Evolutionary conservation across 768 basidiomycete species (phyloP), one percentile per base, ranked within the genome.

Genomic region (Leucosporidium yakuticum): DNA sequence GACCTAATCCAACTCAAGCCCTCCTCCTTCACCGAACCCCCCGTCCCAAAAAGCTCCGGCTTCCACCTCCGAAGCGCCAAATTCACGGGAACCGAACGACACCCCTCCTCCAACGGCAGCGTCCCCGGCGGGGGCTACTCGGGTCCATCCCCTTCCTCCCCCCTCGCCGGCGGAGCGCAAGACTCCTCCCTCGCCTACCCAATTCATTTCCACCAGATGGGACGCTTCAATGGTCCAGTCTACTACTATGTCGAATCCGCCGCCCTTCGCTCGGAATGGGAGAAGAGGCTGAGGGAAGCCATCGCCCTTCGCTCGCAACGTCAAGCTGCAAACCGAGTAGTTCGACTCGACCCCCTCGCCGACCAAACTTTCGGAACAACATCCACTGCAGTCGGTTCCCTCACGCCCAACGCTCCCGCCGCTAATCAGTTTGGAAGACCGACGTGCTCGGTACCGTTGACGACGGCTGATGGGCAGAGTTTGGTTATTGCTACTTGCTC

Each of bases 401-500:
- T 71, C 20, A 54, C 39, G 4, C 58, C 58, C 15, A 5, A 23
- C 17, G 23, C 61, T 3, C 31, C 57, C 1, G 15, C 64, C 12
- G 9, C n/a, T 12, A 59, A 67, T n/a, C 68, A 59, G 31, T 61
- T 63, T 1, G 79, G 80, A 0, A 65, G 77, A 77, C 94, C 96
- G 51, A 96, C 94, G 4, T 96, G 94, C 76, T 95, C 93, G 2
- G 90, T 91, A 27, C 93, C 95, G 17, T 94, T 98, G 79, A 87
- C 92, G 85, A 55, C 77, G 81, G 29, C 48, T 8, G 92, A 97
- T 76, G 87, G 88, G 8, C 85, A 91, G 31, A 23, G 31, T 15
- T 83, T 99, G 20, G 89, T 97, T 50, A 91, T 94, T 0, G 87
- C 97, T 73, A 96, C 94, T 12, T 96, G 93, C 77, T 88, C 89